A percentile compares a stretch with the other conserved stretches of the same genome.
Conservation (phyloP, 1,139 yeast species). For the Lodderomyces elongisporus region DNA sequence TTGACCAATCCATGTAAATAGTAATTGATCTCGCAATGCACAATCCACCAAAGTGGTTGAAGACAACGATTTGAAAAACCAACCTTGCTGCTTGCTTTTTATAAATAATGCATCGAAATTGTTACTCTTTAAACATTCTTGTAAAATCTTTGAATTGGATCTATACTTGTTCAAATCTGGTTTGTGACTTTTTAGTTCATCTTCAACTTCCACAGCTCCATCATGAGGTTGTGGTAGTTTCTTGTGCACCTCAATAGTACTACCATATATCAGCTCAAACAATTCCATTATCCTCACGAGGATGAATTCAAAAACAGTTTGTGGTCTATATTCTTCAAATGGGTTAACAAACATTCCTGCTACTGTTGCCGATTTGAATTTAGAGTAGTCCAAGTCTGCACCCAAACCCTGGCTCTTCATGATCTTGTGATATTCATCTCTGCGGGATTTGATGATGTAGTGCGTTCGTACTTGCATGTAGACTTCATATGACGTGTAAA, state of each 20-base stretch:
- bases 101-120: conserved; percentile 17
- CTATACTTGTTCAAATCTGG: conserved; percentile 53
- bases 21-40: conserved; percentile 41
- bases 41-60: no score
- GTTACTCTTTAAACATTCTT: conserved; percentile 21
- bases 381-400: conserved; percentile 20
- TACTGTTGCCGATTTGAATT: conserved; percentile 50
- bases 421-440: conserved; percentile 27
- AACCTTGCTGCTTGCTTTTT: conserved; percentile 4
- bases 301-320: conserved; percentile 81
- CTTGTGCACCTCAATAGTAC: conserved; percentile 44
- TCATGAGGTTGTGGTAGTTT: conserved; percentile 43
- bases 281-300: conserved; percentile 67
- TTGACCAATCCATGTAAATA: conserved; percentile 91
- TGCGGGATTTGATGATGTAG: conserved; percentile 50
- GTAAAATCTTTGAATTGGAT: conserved; percentile 26
- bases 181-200: conserved; percentile 49
- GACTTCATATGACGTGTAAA: conserved; percentile 66
- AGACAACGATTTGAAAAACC: conserved; percentile 1
- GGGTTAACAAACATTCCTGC: conserved; percentile 88
- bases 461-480: conserved; percentile 56
- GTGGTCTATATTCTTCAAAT: conserved; percentile 84
- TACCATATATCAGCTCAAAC: conserved; percentile 62
- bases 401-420: conserved; percentile 3
- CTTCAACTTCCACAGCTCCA: conserved; percentile 42